Evolutionary conservation across 2,329 filamentous ascomycete genomes (phyloP).

Genomic region (Beauveria caledonica): DNA sequence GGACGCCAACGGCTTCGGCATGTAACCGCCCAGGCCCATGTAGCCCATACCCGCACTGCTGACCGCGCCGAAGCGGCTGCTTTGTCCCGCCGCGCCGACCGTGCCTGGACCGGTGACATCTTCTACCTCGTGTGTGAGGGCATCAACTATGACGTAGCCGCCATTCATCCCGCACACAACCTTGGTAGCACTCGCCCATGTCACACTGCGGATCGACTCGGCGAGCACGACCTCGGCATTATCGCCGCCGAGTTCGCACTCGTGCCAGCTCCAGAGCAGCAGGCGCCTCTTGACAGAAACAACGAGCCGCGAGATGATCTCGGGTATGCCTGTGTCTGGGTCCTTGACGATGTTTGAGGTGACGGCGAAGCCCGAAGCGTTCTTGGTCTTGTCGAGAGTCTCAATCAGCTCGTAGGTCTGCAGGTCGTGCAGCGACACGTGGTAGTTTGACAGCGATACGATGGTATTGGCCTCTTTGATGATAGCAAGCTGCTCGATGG

Average conservation of each 20-base stretch:
- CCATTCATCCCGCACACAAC: slow-evolving; percentile 86
- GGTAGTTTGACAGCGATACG: slow-evolving; percentile 81
- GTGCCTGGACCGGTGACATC: slow-evolving; percentile 74
- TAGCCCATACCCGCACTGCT: slow-evolving; percentile 89
- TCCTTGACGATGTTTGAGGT: slow-evolving; percentile 96
- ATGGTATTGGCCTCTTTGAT: slow-evolving; percentile 93
- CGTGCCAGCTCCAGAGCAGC: slow-evolving; percentile 90
- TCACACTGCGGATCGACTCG: slow-evolving; percentile 79
- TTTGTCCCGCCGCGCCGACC: slow-evolving; percentile 55
- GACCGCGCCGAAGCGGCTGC: slow-evolving; percentile 72
- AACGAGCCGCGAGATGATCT: slow-evolving; percentile 84
- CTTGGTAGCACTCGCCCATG: slow-evolving; percentile 82
- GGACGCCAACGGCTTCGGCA: slow-evolving; percentile 81
- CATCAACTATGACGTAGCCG: slow-evolving; percentile 83
- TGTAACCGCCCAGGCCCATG: slow-evolving; percentile 87
- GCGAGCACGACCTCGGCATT: slow-evolving; percentile 69
- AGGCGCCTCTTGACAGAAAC: slow-evolving; percentile 89
- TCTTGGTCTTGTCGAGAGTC: slow-evolving; percentile 72
- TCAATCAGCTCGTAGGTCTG: slow-evolving; percentile 77
- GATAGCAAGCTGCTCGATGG: slow-evolving; percentile 87
- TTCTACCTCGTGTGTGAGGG: slow-evolving; percentile 61
- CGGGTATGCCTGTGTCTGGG: slow-evolving; percentile 73
- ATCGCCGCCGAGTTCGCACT: slow-evolving; percentile 74
- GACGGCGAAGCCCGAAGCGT: slow-evolving; percentile 82
- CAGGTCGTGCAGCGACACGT: slow-evolving; percentile 84